Base-by-base conservation (phyloP, 1,284 basidiomycete species). In the Rhodotorula sp. region DNA sequence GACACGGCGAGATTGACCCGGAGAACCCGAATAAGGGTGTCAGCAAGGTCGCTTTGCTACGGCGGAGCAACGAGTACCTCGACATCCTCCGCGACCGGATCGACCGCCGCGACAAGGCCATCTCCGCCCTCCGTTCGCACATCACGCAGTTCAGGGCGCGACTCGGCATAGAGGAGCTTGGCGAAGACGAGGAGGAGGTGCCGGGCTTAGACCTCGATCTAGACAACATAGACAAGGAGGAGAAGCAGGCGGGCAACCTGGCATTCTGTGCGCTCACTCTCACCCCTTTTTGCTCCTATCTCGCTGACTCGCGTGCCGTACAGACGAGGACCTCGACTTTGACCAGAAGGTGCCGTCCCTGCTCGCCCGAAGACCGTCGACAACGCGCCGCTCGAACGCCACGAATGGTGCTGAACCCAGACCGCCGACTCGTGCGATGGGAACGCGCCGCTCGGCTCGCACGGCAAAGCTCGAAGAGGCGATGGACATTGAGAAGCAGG, bases 1-100 rank as follows among this genome's bases (percentile, higher is more conserved):
- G 77, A 4, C 68, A 73, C 50, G 71, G 72, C 48, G 69, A 68
- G 34, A 55, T 75, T 34, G 77, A 78, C 58, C 75, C 75, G 0
- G 52, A 91, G 70, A 92, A 93, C 50, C 93, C 93, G 34, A 96
- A 96, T 81, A 89, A 94, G 76, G 89, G 90, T n/a, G 92, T 98
- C 55, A 91, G 89, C 82, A 98, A 98, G 83, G 85, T 98, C 68
- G 94, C 96, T 77, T 83, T 99, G 46, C 81, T 99, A 68, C 86
- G 92, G 64, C 92, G 91, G 77, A 89, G 89, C 61, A 96, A 96
- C 79, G 90, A 94, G 79, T 94, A 87, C 77, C 88, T 96, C 67
- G 84, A 87, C 59, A 83, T 87, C 70, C 83, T 95, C 72, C 89
- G 89, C 74, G 88, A 83, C 57, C 86, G 92, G 53, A 85, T 97